These are phyloP conservation scores for Priceomyces castillae DNA, from an alignment of 805 yeast species.

Conservation along the genomic window DNA sequence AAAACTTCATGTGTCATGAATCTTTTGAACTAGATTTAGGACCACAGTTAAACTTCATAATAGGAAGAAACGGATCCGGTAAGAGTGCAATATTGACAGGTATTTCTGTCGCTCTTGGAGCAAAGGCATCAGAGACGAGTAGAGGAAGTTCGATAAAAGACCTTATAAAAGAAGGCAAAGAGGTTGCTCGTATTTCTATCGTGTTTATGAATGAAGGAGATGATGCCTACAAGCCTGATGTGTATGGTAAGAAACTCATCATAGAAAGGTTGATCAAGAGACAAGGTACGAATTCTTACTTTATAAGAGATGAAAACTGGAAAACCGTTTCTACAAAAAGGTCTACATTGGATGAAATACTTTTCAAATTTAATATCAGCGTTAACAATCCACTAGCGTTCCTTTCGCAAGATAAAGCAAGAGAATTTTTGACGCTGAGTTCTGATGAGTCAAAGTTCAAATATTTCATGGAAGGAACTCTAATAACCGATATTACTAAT, in stretches of 20 bases:
- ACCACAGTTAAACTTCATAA: conserved; percentile 78
- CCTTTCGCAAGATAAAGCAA: conserved; percentile 89
- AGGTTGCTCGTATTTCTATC: conserved; percentile 64
- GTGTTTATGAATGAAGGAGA: conserved; percentile 61
- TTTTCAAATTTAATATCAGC: conserved; percentile 69
- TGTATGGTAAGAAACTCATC: conserved; percentile 65
- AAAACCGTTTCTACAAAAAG: conserved; percentile 58
- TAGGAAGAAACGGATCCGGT: conserved; percentile 91
- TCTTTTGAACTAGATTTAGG: conserved; percentile 73
- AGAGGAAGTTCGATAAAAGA: conserved; percentile 72
- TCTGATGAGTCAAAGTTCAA: conserved; percentile 69
- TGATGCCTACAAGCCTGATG: conserved; percentile 62
- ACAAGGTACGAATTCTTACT: conserved; percentile 53
- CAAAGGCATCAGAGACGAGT: conserved; percentile 81
- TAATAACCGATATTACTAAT: conserved; percentile 61
- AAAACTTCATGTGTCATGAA: conserved; percentile 88
- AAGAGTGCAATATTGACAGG: conserved; percentile 88
- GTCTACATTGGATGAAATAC: conserved; percentile 61
- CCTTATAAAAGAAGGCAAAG: conserved; percentile 73
- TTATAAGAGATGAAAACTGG: conserved; percentile 51
- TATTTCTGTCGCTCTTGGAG: conserved; percentile 82
- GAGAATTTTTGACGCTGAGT: conserved; percentile 79
- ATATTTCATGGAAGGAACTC: conserved; percentile 78
- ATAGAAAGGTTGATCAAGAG: conserved; percentile 65
- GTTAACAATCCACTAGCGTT: conserved; percentile 91